phyloP scores from a whole-genome alignment of 345 rosid species.

The Dimocarpus longan region DNA sequence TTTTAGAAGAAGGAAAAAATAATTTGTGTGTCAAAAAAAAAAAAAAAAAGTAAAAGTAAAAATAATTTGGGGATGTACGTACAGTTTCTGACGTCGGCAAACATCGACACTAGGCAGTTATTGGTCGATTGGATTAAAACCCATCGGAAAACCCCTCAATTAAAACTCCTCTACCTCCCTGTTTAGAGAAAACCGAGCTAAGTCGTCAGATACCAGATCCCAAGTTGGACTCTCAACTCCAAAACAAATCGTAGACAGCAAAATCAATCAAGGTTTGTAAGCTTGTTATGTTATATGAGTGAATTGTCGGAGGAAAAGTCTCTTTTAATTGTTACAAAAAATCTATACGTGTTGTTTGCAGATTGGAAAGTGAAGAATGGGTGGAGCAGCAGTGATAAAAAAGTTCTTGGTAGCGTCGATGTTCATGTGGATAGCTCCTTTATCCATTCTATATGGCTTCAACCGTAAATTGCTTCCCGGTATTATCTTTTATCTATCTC shows the following conservation, averaged over 20 bases:
- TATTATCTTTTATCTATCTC: slow-evolving; percentile 8
- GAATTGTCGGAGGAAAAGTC: background rate
- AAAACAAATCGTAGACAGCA: background rate
- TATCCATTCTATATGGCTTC: slow-evolving; percentile 67
- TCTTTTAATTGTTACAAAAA: too few relatives aligned
- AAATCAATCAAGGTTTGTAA: background rate
- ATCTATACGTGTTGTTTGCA: background rate
- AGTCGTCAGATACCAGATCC: background rate
- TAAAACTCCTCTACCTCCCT: background rate
- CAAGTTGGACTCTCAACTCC: background rate
- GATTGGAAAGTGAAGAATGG: slow-evolving; percentile 35
- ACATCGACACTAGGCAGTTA: too few relatives aligned
- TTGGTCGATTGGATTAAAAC: too few relatives aligned
- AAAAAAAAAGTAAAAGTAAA: too few relatives aligned
- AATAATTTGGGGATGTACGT: too few relatives aligned
- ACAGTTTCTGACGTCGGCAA: too few relatives aligned
- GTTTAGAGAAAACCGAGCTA: background rate
- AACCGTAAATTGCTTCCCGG: slow-evolving; percentile 78
- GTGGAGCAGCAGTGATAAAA: slow-evolving; percentile 46
- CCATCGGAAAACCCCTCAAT: too few relatives aligned
- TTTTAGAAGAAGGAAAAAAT: too few relatives aligned
- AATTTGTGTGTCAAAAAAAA: too few relatives aligned
- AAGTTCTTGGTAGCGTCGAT: slow-evolving; percentile 76
- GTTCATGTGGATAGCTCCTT: slow-evolving; percentile 91
- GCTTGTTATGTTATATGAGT: background rate